Conservation (phyloP, 176 grass and related monocot species). For the Triticum timopheevii region DNA sequence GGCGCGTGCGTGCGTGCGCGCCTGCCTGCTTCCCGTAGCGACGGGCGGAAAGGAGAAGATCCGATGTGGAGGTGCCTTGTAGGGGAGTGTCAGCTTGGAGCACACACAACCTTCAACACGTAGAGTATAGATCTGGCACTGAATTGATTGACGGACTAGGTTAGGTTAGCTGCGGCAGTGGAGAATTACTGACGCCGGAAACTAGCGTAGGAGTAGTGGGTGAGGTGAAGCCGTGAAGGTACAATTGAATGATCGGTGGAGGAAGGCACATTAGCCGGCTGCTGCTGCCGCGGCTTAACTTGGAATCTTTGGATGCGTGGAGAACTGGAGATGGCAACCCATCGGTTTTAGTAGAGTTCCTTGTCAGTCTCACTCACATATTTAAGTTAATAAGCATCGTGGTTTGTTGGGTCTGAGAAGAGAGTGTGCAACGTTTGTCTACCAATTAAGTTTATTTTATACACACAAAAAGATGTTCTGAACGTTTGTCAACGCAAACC, state of each 20-base stretch:
- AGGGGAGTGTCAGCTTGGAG: not conserved
- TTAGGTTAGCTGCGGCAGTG: too few relatives aligned
- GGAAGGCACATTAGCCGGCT: too few relatives aligned
- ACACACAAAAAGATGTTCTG: too few relatives aligned
- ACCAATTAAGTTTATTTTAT: too few relatives aligned
- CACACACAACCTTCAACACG: not conserved
- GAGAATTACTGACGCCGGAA: too few relatives aligned
- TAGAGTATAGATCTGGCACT: not conserved
- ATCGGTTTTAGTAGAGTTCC: not conserved
- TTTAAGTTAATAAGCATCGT: not conserved
- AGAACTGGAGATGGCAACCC: not conserved
- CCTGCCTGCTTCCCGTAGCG: too few relatives aligned
- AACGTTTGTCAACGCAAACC: too few relatives aligned
- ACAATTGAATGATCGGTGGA: too few relatives aligned
- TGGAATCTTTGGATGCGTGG: too few relatives aligned
- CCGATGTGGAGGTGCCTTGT: not conserved
- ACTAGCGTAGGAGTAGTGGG: too few relatives aligned
- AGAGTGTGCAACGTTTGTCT: not conserved
- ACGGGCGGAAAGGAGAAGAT: not conserved
- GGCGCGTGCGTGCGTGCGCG: not conserved
- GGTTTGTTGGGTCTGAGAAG: not conserved
- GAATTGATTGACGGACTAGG: not conserved
- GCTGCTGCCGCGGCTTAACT: too few relatives aligned
- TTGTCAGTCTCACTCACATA: not conserved
- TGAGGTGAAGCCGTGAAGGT: too few relatives aligned